phyloP scores from a whole-genome alignment of 1,284 basidiomycete species.

The Ustilago trichophora region DNA sequence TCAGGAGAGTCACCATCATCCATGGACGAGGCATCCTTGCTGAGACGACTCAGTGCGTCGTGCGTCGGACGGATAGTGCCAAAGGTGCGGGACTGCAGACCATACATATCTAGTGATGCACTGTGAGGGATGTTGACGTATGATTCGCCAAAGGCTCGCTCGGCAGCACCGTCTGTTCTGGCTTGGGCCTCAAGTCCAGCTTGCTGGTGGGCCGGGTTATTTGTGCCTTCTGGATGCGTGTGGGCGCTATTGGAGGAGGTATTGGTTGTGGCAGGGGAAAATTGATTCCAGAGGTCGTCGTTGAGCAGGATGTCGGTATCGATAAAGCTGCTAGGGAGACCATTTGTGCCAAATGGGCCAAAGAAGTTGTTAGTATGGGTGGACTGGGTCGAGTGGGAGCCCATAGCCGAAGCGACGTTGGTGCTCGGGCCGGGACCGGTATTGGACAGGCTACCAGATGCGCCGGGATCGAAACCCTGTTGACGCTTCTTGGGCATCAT shows the following conservation, averaged over 20 bases:
- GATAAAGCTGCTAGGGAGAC: constrained; percentile 48
- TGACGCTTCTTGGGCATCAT: constrained; percentile 53
- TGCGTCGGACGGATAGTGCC: constrained; percentile 16
- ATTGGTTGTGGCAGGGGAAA: constrained; percentile 28
- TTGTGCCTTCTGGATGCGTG: constrained; percentile 1
- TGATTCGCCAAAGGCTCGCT: constrained; percentile 31
- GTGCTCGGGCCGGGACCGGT: constrained; percentile 14
- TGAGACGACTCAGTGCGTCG: constrained; percentile 29
- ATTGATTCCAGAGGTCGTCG: constrained; percentile 50
- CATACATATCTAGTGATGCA: constrained; percentile 33
- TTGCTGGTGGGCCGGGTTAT: constrained; percentile 4
- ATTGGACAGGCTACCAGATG: constrained; percentile 5
- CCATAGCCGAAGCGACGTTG: constrained; percentile 1
- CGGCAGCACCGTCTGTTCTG: constrained; percentile 7
- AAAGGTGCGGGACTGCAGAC: constrained; percentile 27
- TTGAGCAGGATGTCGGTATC: constrained; percentile 54
- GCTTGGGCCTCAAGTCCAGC: background rate
- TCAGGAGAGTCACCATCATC: constrained; percentile 51
- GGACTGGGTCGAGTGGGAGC: too few species aligned
- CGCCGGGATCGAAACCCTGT: constrained; percentile 42
- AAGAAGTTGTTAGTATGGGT: constrained; percentile 30
- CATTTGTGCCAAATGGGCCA: constrained; percentile 29
- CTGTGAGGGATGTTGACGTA: constrained; percentile 47
- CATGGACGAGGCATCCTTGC: constrained; percentile 43
- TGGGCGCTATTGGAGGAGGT: constrained; percentile 11